phyloP scores from a whole-genome alignment of 2,329 filamentous ascomycete genomes.

The Colletotrichum echinochloae region DNA sequence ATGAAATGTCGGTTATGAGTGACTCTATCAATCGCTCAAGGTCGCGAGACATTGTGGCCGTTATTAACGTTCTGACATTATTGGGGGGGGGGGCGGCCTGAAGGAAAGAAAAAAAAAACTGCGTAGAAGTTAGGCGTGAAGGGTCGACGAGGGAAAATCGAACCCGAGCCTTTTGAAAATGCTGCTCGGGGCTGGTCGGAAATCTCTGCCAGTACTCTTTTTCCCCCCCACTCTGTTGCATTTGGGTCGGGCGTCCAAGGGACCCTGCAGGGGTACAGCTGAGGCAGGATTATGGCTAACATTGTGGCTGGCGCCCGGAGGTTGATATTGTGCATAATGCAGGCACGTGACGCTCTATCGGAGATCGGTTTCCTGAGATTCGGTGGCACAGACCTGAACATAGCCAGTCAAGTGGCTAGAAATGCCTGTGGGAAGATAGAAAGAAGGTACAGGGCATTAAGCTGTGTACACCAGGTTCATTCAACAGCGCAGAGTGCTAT shows the following conservation, averaged over 20 bases:
- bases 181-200: constrained; percentile 6
- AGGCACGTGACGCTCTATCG: neutral
- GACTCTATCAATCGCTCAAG: constrained; percentile 41
- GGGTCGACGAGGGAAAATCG: constrained; percentile 35
- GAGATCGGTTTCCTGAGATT: neutral
- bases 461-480: neutral
- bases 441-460: neutral
- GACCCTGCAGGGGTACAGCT: neutral
- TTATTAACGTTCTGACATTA: constrained; percentile 15
- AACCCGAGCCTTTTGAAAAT: constrained; percentile 18
- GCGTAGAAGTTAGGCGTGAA: neutral
- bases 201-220: neutral
- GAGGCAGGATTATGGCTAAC: neutral
- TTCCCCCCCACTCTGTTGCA: neutral
- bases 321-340: too few species aligned
- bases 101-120: constrained; percentile 10
- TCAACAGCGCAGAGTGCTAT: neutral
- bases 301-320: neutral
- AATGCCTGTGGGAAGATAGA: neutral
- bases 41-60: constrained; percentile 36
- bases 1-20: constrained; percentile 41
- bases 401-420: neutral
- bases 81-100: neutral
- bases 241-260: too few species aligned
- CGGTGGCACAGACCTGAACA: neutral